Conservation (phyloP, 441 rosid genomes). For the Viola pubescens region DNA sequence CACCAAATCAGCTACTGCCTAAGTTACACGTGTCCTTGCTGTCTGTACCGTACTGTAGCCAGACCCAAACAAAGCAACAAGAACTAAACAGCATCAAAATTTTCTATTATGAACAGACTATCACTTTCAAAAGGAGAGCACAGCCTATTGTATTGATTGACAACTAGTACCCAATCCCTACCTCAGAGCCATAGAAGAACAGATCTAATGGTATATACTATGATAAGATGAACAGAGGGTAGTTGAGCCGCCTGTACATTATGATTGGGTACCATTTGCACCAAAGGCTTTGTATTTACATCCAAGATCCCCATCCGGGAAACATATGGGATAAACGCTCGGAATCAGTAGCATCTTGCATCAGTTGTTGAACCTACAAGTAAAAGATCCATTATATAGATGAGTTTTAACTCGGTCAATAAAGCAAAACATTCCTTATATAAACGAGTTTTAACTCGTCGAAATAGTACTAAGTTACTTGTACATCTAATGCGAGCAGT, state of each 20-base stretch:
- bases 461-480: no score
- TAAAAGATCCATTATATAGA: neutral
- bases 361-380: constrained; percentile 79
- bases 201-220: no score
- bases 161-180: neutral
- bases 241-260: constrained; percentile 13
- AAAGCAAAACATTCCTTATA: neutral
- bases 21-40: no score
- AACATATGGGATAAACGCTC: constrained; percentile 88
- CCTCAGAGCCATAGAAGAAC: neutral
- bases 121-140: no score
- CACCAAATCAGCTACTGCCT: no score
- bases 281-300: constrained; percentile 23
- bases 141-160: no score
- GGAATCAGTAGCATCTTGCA: constrained; percentile 85
- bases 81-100: no score
- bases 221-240: no score
- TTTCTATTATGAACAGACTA: no score
- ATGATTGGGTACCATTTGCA: constrained; percentile 7
- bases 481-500: no score
- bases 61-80: no score
- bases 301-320: constrained; percentile 98
- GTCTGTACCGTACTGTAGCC: no score
- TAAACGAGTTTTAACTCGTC: neutral
- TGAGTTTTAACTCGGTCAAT: neutral